These are phyloP conservation scores for Alnus glutinosa DNA, from an alignment of 306 rosid species.

Conservation along the genomic window DNA sequence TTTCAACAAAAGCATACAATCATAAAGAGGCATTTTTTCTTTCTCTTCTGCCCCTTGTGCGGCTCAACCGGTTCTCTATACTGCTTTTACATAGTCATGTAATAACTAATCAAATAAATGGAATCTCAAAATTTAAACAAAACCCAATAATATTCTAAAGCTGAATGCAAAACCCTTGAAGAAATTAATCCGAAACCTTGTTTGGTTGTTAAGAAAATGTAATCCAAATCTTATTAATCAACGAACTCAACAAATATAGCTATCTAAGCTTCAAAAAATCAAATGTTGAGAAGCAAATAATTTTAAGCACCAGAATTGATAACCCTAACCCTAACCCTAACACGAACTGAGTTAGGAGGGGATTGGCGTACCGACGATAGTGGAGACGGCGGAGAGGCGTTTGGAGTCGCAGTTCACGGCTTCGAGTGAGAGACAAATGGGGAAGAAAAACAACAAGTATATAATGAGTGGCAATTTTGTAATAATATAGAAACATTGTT, in stretches of 20 bases:
- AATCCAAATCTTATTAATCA: too few species aligned
- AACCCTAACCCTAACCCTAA: neutral
- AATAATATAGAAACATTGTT: too few species aligned
- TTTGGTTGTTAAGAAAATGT: too few species aligned
- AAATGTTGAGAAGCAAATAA: too few species aligned
- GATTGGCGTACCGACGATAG: neutral
- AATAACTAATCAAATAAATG: neutral
- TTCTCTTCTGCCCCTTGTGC: slow-evolving; percentile 14
- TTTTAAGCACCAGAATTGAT: neutral
- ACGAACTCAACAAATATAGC: too few species aligned
- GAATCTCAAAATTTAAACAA: neutral
- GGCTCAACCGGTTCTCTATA: neutral
- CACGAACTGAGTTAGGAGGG: neutral
- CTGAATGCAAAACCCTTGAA: too few species aligned
- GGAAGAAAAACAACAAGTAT: neutral
- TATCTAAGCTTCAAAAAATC: too few species aligned
- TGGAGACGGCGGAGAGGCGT: neutral
- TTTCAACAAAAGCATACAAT: slow-evolving; percentile 80
- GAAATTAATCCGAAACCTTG: too few species aligned
- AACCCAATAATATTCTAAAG: too few species aligned
- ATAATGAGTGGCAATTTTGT: neutral
- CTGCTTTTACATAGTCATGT: neutral
- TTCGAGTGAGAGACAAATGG: neutral
- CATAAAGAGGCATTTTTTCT: slow-evolving; percentile 77
- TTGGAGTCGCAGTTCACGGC: neutral